Evolutionary conservation across 1,139 yeast species (phyloP), one percentile per base, ranked within the genome.

Genomic region (Blastobotrys arbuscula): DNA sequence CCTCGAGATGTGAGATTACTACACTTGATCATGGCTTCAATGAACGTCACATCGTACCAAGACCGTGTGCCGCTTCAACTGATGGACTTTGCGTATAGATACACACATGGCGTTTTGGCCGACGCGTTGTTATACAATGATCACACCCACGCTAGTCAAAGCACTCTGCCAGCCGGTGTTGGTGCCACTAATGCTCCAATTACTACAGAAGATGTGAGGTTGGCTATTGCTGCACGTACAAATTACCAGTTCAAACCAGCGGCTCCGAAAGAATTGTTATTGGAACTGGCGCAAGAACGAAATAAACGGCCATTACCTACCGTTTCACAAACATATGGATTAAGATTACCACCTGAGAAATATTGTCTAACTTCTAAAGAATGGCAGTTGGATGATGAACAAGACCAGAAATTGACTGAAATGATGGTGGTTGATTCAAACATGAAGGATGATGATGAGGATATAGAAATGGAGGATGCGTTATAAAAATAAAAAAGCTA

Each of bases 341-440:
- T 92, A 49, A 79, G 97, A 54, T 73, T 94, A 50, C 99, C 99
- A 3, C 98, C 98, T 9, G 98, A 92, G 71, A 92, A 90, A 76
- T 90, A 89, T 70, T 92, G 97, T 67, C 70, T 92, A 50, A 89
- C 96, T 0, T 89, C 88, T 2, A 77, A 78, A 55, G 92, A 86
- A 57, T 83, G 89, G 82, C 82, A 79, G 35, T 58, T 75, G 42
- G 75, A 74, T 33, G 80, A 76, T 36, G 76, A 73, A 48, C 64
- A 52, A 7, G 60, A 57, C 35, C 44, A 60, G 49, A 34, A 56
- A 42, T 9, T 44, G 30, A 23, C 34, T 24, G 48, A 45, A 33
- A 39, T 21, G 31, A 43, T 19, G 20, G 38, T 31, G 19, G 39
- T 23, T 42, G 44, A 19, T n/a, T 19, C 33, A 10, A 12, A 39